Base-by-base conservation (phyloP, 768 basidiomycete genomes). In the Suillus subluteus region DNA sequence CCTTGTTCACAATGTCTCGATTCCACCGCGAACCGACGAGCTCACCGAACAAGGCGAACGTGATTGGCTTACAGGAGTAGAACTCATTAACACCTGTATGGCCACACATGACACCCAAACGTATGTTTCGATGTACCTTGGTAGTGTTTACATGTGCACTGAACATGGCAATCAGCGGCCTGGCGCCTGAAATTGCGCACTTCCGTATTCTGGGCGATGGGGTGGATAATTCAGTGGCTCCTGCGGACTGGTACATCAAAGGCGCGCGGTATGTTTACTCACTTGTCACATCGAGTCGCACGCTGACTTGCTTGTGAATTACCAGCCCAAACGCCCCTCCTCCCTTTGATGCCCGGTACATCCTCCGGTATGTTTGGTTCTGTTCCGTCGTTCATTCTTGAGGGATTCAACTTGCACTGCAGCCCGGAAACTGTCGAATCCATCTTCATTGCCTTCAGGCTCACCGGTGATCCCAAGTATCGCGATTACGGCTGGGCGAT, bases 371-470 rank as follows among this genome's bases (percentile, higher is more conserved):
- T 32, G 83, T 75, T 63, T 44, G n/a, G 55, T 54, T 38, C 50
- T 58, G 23, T 61, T 41, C 48, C 32, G 32, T 38, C 15, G 54
- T 38, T 48, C 23, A 12, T 18, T 15, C 26, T 9, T 26, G 15
- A 37, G 41, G 48, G n/a, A 38, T 21, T 61, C 63, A 43, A 6
- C 63, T 16, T 63, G n/a, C 41, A 41, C 23, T 48, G 9, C 70
- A 91, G 94, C 8, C 96, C 96, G 2, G 96, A 99, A 81, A 99
- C 96, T 2, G 86, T 96, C 32, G 96, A 99, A 76, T 96, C 94
- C 0, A 87, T 98, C 48, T 97, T 98, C 83, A 81, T 95, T 54
- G 96, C 95, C 1, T 98, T 84, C 77, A 87, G 96, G n/a, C 81
- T 95, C 5, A 97, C 96, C 3, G 95, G 95, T 7, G 89, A 98